Evolutionary conservation across 208 protist genomes (phyloP), one percentile per base, ranked within the genome.

Genomic region (Leishmania gerbilli): DNA sequence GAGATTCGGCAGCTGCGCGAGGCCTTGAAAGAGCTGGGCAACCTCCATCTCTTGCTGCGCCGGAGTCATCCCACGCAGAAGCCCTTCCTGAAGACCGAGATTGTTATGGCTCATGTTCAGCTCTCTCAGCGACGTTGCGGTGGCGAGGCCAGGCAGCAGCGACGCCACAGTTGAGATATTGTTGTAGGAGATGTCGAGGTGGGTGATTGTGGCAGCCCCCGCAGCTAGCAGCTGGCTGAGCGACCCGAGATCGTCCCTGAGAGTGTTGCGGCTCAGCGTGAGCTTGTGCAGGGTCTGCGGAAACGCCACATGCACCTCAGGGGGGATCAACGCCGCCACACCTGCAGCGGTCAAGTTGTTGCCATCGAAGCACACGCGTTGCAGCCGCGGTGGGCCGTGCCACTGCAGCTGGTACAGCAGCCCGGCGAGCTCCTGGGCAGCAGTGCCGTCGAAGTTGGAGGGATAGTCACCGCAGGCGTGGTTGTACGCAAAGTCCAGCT

Each of bases 91-190:
- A 60, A 86, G 85, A 42, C 94, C 94, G 40, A 97, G 81, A 68
- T 81, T 81, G 79, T 97, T 97, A 83, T 97, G 91, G 9, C 91
- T 91, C 21, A 95, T 37, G 77, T 95, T 88, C 5, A 97, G 74
- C 19, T 87, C 80, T 3, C 62, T 42, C 21, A 97, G 84, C 11
- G 81, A 45, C 45, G 27, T 19, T 65, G 84, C 92, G 1, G 2
- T 31, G 17, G 68, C 51, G n/a, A 97, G 79, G 1, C 86, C 92
- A 15, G 5, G 31, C 58, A 88, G 34, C 21, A 97, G 79, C 34
- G 62, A 71, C 69, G 72, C 24, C 53, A 86, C 82, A 11, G 71
- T 79, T 67, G 64, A 79, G 79, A 97, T 94, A 49, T 77, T 69
- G 83, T 97, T 97, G 85, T 95, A 83, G 31, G 92, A 87, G 42